A percentile compares a stretch with the other conserved stretches of the same genome.
phyloP scores from a whole-genome alignment of 129 eudicot species.

The Artemisia annua region DNA sequence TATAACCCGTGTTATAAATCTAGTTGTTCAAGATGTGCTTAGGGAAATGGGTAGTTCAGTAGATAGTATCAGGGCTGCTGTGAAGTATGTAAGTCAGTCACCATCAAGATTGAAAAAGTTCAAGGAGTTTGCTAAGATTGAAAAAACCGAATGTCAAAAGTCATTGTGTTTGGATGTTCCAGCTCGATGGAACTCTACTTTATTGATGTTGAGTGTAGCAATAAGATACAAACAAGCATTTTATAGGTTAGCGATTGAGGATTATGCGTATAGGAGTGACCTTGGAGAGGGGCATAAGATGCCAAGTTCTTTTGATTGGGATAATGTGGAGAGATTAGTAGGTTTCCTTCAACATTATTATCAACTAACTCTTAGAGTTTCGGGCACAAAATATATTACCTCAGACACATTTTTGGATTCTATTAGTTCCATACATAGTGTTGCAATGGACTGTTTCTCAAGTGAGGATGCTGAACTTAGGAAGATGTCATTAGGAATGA shows the following conservation, averaged over 20 bases:
- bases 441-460: not conserved
- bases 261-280: not conserved
- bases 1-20: constrained; percentile 1
- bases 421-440: constrained; percentile 3
- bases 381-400: constrained; percentile 22
- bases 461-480: constrained; percentile 1
- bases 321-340: constrained; percentile 1
- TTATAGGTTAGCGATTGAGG: constrained; percentile 16
- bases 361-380: constrained; percentile 8
- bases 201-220: constrained; percentile 24
- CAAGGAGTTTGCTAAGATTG: constrained; percentile 1
- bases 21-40: constrained; percentile 21
- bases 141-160: not conserved
- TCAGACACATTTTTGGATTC: constrained; percentile 9
- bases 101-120: constrained; percentile 18
- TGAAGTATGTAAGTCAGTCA: constrained; percentile 27
- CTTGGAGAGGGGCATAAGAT: not conserved
- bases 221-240: constrained; percentile 18
- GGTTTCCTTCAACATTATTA: constrained; percentile 14
- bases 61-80: constrained; percentile 7
- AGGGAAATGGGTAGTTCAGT: constrained; percentile 13
- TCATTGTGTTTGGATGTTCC: constrained; percentile 16
- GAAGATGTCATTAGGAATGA: not conserved
- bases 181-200: constrained; percentile 29
- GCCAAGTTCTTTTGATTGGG: constrained; percentile 7